Conservation (phyloP, 352 stramenopile genomes). For the Pilasporangium apinafurcum region DNA sequence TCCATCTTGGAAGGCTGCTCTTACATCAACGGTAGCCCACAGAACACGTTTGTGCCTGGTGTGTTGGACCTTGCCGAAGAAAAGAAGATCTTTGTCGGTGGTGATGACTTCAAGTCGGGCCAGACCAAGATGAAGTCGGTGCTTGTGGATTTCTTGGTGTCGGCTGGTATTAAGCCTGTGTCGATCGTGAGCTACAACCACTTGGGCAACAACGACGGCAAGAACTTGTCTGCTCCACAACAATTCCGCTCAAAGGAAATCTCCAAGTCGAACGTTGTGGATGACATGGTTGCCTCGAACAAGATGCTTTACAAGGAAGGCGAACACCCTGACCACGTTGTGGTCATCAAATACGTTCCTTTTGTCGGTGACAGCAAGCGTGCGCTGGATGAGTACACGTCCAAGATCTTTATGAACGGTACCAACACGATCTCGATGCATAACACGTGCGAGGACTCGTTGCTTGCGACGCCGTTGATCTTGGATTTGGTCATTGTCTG, state of each 20-base stretch:
- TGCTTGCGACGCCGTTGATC: constrained; percentile 97
- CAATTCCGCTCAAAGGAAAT: constrained; percentile 99
- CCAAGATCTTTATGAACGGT: constrained; percentile 99
- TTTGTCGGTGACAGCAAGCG: constrained; percentile 99
- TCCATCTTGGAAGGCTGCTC: constrained; percentile 97
- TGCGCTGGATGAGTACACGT: constrained; percentile 99
- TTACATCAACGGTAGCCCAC: constrained; percentile 99
- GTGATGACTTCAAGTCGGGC: constrained; percentile 99
- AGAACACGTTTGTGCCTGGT: constrained; percentile 99
- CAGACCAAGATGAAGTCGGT: constrained; percentile 99
- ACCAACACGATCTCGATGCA: constrained; percentile 99
- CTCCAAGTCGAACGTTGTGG: constrained; percentile 99
- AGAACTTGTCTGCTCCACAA: constrained; percentile 97
- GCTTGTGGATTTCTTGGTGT: constrained; percentile 99
- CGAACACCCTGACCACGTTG: constrained; percentile 98
- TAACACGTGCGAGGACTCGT: constrained; percentile 99
- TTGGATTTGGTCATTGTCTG: constrained; percentile 97
- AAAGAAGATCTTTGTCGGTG: constrained; percentile 96
- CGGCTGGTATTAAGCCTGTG: constrained; percentile 97
- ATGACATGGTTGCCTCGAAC: constrained; percentile 98
- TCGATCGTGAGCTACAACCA: constrained; percentile 99
- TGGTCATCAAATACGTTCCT: constrained; percentile 99
- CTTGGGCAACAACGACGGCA: constrained; percentile 99
- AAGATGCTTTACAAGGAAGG: constrained; percentile 96
- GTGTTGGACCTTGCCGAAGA: constrained; percentile 93